phyloP scores from a whole-genome alignment of 352 stramenopile genomes.

The Phytophthora cryptogea region DNA sequence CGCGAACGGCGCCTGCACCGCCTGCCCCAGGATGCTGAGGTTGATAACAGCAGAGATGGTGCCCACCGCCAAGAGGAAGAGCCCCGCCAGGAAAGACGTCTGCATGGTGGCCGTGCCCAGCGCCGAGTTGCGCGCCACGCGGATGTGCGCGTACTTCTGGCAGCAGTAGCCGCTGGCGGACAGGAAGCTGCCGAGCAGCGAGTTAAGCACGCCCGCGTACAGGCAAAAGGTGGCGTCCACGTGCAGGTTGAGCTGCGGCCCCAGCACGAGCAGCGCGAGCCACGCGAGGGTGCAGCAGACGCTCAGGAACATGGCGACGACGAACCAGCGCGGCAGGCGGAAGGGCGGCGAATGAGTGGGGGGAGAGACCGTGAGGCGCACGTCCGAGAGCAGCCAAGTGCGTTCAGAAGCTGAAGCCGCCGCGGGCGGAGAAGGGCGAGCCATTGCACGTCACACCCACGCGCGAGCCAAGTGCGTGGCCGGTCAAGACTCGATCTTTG shows the following conservation, averaged over 20 bases:
- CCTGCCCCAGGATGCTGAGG: constrained; percentile 73
- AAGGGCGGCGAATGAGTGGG: constrained; percentile 7
- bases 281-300: constrained; percentile 51
- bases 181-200: constrained; percentile 73
- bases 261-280: constrained; percentile 52
- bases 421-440: constrained; percentile 12
- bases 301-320: constrained; percentile 38
- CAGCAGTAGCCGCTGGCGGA: constrained; percentile 83
- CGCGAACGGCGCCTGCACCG: constrained; percentile 78
- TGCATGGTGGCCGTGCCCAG: constrained; percentile 69
- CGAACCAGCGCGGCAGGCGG: constrained; percentile 63
- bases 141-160: constrained; percentile 74
- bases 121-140: constrained; percentile 50
- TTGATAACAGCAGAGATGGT: constrained; percentile 77
- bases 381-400: constrained; percentile 34
- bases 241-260: constrained; percentile 41
- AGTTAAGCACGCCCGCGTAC: constrained; percentile 77
- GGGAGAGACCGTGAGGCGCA: constrained; percentile 10
- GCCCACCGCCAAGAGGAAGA: constrained; percentile 65
- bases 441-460: constrained; percentile 17
- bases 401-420: constrained; percentile 30
- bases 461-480: constrained; percentile 1
- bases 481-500: neutral
- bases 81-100: constrained; percentile 52
- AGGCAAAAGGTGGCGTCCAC: constrained; percentile 43